Conservation (phyloP, 2,329 filamentous ascomycete species). For the Fusarium sp. region DNA sequence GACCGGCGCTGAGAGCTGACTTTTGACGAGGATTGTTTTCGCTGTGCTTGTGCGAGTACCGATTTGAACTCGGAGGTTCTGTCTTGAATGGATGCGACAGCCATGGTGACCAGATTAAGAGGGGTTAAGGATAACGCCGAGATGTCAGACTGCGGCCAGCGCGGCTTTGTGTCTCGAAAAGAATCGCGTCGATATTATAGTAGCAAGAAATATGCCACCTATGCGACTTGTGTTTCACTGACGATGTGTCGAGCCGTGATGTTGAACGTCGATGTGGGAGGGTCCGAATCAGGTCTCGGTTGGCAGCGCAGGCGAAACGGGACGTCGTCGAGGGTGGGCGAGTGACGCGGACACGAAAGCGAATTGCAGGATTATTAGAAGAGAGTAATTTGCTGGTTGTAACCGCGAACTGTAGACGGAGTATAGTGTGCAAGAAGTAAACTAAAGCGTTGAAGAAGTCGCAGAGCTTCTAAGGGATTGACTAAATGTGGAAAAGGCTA, state of each 20-base stretch:
- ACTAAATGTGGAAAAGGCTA: slow-evolving; percentile 25
- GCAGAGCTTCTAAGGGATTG: slow-evolving; percentile 10
- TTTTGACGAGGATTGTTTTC: slow-evolving; percentile 81
- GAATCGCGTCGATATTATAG: slow-evolving; percentile 1
- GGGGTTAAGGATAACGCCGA: slow-evolving; percentile 33
- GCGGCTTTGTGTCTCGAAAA: slow-evolving; percentile 47
- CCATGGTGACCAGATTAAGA: slow-evolving; percentile 60
- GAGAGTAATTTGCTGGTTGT: slow-evolving; percentile 16
- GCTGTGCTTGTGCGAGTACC: slow-evolving; percentile 88
- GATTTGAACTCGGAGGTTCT: slow-evolving; percentile 95
- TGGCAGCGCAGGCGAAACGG: slow-evolving; percentile 22
- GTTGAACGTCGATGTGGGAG: slow-evolving; percentile 24
- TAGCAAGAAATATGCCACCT: slow-evolving; percentile 16
- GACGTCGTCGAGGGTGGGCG: slow-evolving; percentile 13
- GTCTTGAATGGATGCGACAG: slow-evolving; percentile 88
- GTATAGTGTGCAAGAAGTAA: slow-evolving; percentile 17
- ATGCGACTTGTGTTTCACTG: slow-evolving; percentile 20
- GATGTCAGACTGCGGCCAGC: slow-evolving; percentile 53
- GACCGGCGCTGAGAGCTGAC: slow-evolving; percentile 83
- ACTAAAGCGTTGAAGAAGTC: slow-evolving; percentile 18
- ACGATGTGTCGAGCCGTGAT: slow-evolving; percentile 12
- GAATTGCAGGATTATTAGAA: slow-evolving; percentile 39
- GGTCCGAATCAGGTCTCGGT: slow-evolving; percentile 33
- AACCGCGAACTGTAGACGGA: slow-evolving; percentile 12
- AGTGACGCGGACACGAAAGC: slow-evolving; percentile 32